Evolutionary conservation across 805 yeast genomes (phyloP), one percentile per base, ranked within the genome.

Genomic region (Yamadazyma laniorum): DNA sequence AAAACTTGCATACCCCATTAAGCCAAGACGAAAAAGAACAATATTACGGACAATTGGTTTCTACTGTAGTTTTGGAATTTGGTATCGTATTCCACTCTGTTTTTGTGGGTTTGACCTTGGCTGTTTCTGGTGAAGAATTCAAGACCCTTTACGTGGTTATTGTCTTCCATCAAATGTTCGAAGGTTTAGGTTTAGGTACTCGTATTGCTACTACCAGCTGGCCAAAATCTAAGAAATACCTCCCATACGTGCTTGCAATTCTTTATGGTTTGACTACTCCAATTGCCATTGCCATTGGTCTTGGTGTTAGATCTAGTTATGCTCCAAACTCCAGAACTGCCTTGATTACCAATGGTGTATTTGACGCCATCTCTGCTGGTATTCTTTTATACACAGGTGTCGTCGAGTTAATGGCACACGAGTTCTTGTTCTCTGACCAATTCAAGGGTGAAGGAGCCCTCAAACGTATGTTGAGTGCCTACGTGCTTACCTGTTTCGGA

Each of bases 21-120:
- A 43, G 56, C 27, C 58, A 59, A 29, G 32, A 47, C 2, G 63
- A 47, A 9, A 65, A 60, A 43, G 82, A 77, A 53, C 59, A 63
- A 29, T 80, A 77, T 53, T 65, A 72, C 26, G 79, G 78, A 25
- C 82, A 81, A 55, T 51, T 82, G 12, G 52, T 80, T 3, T 42
- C 45, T 34, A 49, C 53, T 1, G 47, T 79, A 34, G 75, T 82
- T 25, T 62, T 85, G 43, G 95, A 86, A 57, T 82, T 83, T 48
- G 95, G 95, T 52, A 72, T 87, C 30, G 61, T 87, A 22, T 84
- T 86, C 69, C 95, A 87, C 61, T 87, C 95, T 3, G 76, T 87
- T 3, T 85, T 87, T 52, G 74, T 87, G 40, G 95, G 95, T 18
- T 67, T 87, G 35, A 73, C 93, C 0, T 67, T 86, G 32, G 85